Evolutionary conservation across 768 basidiomycete species (phyloP).

Genomic region (Lactifluus piperatus): DNA sequence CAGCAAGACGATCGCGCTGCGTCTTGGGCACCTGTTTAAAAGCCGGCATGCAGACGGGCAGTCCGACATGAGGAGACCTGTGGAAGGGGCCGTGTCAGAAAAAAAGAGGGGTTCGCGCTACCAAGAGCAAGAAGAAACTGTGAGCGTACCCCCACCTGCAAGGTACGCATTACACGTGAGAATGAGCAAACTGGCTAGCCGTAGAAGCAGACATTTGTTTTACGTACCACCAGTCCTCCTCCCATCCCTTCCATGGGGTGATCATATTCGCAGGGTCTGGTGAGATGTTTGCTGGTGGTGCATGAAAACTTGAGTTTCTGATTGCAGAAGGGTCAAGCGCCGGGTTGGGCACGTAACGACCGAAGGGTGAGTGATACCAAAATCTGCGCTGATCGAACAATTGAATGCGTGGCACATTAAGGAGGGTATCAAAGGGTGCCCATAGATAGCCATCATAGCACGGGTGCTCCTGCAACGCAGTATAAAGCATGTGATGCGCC

Average conservation of each 20-base stretch:
- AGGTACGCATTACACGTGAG: neutral
- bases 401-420: slow-evolving; percentile 41
- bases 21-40: slow-evolving; percentile 29
- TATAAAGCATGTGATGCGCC: slow-evolving; percentile 49
- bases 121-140: neutral
- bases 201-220: neutral
- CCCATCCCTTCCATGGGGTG: slow-evolving; percentile 35
- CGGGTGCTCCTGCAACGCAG: slow-evolving; percentile 33
- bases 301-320: slow-evolving; percentile 26
- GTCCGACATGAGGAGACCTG: slow-evolving; percentile 39
- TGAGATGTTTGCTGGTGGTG: slow-evolving; percentile 35
- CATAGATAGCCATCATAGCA: slow-evolving; percentile 46
- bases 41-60: slow-evolving; percentile 36
- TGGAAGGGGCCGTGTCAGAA: neutral
- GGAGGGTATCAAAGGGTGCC: slow-evolving; percentile 43
- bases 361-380: slow-evolving; percentile 45
- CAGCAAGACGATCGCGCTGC: slow-evolving; percentile 33
- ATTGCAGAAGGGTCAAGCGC: slow-evolving; percentile 23
- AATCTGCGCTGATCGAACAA: slow-evolving; percentile 37
- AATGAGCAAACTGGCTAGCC: neutral
- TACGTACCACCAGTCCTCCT: slow-evolving; percentile 36
- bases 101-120: neutral
- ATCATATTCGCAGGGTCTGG: slow-evolving; percentile 34
- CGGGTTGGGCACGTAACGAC: slow-evolving; percentile 34
- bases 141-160: slow-evolving; percentile 22